Evolutionary conservation across 176 grass and related monocot genomes (phyloP).

Genomic region (Rhynchospora breviuscula): DNA sequence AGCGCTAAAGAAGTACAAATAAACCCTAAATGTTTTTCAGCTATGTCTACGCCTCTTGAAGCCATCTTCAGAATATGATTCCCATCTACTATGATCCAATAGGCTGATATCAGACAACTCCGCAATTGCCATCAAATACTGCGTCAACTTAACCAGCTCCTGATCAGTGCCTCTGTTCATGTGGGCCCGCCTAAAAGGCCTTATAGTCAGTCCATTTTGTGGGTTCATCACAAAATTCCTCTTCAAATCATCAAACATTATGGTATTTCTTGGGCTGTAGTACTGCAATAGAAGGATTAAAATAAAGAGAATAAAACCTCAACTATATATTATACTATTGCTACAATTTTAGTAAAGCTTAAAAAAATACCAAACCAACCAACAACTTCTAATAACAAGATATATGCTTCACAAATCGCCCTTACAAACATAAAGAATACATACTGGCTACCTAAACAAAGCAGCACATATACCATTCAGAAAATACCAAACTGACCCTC

Average conservation of each 20-base stretch:
- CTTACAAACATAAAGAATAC: background rate
- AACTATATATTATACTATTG: background rate
- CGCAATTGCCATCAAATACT: conserved; percentile 79
- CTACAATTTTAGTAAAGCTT: background rate
- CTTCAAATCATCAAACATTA: conserved; percentile 95
- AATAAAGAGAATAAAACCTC: background rate
- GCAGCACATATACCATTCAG: background rate
- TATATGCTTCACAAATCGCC: background rate
- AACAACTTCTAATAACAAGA: background rate
- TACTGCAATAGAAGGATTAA: conserved; percentile 47
- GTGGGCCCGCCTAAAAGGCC: conserved; percentile 69
- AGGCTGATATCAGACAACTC: conserved; percentile 69
- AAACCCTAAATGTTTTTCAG: conserved; percentile 13
- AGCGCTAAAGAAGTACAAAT: background rate
- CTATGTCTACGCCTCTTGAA: conserved; percentile 63
- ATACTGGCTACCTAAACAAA: background rate
- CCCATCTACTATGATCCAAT: conserved; percentile 78
- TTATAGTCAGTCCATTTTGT: conserved; percentile 84
- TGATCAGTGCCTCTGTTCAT: conserved; percentile 53
- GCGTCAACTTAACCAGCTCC: conserved; percentile 71
- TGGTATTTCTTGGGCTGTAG: conserved; percentile 74
- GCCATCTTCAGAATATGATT: conserved; percentile 58
- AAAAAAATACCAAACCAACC: background rate
- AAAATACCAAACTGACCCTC: background rate
- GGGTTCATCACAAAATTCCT: conserved; percentile 98